These are phyloP conservation scores for Leptographium radiaticola DNA, from an alignment of 2,329 filamentous ascomycete genomes.

Conservation along the genomic window DNA sequence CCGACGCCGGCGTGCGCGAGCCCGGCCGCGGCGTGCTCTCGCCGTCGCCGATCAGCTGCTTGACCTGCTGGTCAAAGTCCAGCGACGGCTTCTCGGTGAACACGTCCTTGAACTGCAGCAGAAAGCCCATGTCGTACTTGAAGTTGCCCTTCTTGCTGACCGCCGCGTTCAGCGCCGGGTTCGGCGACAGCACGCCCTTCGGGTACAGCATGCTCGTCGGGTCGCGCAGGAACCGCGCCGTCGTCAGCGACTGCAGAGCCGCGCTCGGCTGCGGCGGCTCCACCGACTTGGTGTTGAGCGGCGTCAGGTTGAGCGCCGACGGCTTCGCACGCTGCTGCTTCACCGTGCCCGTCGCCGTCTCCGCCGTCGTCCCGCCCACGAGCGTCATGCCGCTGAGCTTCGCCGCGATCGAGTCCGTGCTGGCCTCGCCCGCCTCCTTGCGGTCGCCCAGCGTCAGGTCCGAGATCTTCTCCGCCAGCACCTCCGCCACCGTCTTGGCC, in stretches of 20 bases:
- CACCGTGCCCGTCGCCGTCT: conserved; percentile 27
- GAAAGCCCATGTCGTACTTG: conserved; percentile 90
- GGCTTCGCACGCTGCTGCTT: conserved; percentile 63
- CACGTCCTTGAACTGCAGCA: conserved; percentile 90
- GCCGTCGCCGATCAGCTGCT: conserved; percentile 68
- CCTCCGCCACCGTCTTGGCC: conserved; percentile 36
- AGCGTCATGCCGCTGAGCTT: conserved; percentile 42
- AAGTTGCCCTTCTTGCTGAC: conserved; percentile 71
- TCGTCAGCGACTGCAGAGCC: conserved; percentile 84
- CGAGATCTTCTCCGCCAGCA: conserved; percentile 28
- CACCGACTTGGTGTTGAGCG: conserved; percentile 68
- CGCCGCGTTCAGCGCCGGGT: conserved; percentile 75
- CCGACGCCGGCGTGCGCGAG: conserved; percentile 41
- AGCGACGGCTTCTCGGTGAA: conserved; percentile 94
- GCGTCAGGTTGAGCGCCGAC: conserved; percentile 72
- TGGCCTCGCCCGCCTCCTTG: conserved; percentile 24
- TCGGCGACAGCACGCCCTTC: conserved; percentile 71
- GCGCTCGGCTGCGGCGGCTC: conserved; percentile 90
- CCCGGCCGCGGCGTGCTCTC: conserved; percentile 46
- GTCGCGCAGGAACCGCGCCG: conserved; percentile 74
- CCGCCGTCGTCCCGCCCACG: conserved; percentile 13
- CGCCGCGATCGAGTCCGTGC: conserved; percentile 29
- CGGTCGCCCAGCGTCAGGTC: conserved; percentile 26
- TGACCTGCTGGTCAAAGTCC: conserved; percentile 88
- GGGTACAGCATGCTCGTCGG: conserved; percentile 69